Percentiles rank a stretch among this genome's conserved stretches.
Evolutionary conservation across 2,329 filamentous ascomycete genomes (phyloP).

Genomic region (Cladobotryum mycophilum): DNA sequence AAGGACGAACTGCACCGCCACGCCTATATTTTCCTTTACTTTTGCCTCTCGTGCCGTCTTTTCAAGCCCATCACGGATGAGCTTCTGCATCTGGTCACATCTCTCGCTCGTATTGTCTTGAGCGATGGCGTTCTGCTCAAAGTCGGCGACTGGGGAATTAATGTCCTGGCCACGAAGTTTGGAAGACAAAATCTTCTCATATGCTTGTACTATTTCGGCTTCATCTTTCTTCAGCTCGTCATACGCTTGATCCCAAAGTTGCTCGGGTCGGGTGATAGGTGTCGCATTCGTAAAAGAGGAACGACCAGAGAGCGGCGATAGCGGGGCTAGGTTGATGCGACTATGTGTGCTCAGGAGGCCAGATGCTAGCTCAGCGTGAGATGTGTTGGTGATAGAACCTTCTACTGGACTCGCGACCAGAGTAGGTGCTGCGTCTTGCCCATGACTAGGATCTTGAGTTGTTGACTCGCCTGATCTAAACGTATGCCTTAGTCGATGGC

Average conservation of each 20-base stretch:
- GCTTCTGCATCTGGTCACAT: slow-evolving; percentile 22
- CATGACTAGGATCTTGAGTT: too few species aligned
- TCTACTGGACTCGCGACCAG: too few species aligned
- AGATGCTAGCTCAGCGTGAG: too few species aligned
- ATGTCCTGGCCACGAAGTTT: slow-evolving; percentile 7
- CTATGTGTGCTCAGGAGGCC: too few species aligned
- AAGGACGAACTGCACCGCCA: slow-evolving; percentile 18
- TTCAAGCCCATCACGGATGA: slow-evolving; percentile 24
- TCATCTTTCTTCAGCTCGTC: slow-evolving; percentile 14
- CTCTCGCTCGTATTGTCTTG: neutral
- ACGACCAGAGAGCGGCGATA: too few species aligned
- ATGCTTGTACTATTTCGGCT: slow-evolving; percentile 13
- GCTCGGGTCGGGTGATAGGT: neutral
- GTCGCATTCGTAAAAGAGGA: neutral
- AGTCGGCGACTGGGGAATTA: neutral
- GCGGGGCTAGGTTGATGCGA: too few species aligned
- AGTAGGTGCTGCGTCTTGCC: too few species aligned
- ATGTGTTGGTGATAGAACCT: too few species aligned
- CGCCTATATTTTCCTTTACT: slow-evolving; percentile 19
- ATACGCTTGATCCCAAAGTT: slow-evolving; percentile 19
- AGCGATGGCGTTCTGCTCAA: slow-evolving; percentile 1
- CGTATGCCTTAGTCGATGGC: too few species aligned
- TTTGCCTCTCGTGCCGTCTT: slow-evolving; percentile 20
- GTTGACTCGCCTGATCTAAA: too few species aligned
- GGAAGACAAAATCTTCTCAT: slow-evolving; percentile 16